Evolutionary conservation across 2,329 filamentous ascomycete species (phyloP), one percentile per base, ranked within the genome.

Genomic region (Pseudogymnoascus verrucosus): DNA sequence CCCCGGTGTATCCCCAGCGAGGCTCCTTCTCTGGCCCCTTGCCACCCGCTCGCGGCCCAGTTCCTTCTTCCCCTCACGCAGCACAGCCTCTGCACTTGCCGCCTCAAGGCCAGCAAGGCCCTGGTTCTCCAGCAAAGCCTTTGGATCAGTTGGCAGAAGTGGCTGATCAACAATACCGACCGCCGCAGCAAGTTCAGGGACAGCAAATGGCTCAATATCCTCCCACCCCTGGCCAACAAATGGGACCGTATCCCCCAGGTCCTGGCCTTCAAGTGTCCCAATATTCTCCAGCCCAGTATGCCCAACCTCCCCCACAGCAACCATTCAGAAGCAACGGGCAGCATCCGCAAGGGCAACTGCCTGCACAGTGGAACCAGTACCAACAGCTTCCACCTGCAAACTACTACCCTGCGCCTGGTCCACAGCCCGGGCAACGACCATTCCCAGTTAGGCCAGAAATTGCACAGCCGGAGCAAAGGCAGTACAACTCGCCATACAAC

Each of bases 401-500:
- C 21, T 67, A 67, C 19, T 65, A 69, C 26, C 61, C 66, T 40
- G 64, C 65, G n/a, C 71, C 69, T 64, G 64, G 66, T 60, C 65
- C 34, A n/a, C 62, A 21, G 26, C 62, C 51, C 12, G 44, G 62
- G 6, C 62, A 63, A 60, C 26, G 62, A 5, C 47, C 51, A 21
- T 63, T 60, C 34, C 39, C 59, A 26, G 59, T 36, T 28, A 62
- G 64, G 4, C 65, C 68, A 19, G 64, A 63, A 62, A 64, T 71
- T 19, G 63, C 67, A 54, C 66, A 67, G 34, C 63, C 67, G 1
- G 69, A 73, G 42, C 68, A 68, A 36, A 68, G 71, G 28, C 69
- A 72, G 26, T 73, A 74, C 40, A 73, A 69, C 51, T 74, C 72
- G 28, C 73, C 72, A 12, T 74, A 74, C 59, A 71, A 73, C 64